A percentile compares a stretch with the other conserved stretches of the same genome.
Conservation (phyloP, 179 eudicot genomes). For the Actinidia polygama region DNA sequence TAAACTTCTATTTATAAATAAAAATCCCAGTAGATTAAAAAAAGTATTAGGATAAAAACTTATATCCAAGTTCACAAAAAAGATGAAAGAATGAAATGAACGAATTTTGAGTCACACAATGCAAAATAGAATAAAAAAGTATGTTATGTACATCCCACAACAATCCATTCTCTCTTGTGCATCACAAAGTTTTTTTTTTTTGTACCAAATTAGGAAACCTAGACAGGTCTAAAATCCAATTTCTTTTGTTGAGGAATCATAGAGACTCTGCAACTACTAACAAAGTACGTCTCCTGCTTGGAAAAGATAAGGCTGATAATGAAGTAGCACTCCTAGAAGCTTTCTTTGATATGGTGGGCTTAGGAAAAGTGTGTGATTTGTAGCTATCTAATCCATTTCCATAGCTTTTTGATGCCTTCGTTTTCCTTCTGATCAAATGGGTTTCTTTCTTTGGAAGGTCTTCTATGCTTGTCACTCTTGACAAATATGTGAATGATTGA, state of each 20-base stretch:
- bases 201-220: neutral
- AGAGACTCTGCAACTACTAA: slow-evolving; percentile 34
- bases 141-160: slow-evolving; percentile 2
- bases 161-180: neutral
- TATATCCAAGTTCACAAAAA: too few species aligned
- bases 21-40: neutral
- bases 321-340: slow-evolving; percentile 32
- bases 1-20: neutral
- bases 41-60: too few species aligned
- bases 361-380: slow-evolving; percentile 40
- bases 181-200: neutral
- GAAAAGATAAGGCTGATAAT: slow-evolving; percentile 31
- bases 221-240: neutral
- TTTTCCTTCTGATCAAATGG: slow-evolving; percentile 36
- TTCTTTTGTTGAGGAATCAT: slow-evolving; percentile 11
- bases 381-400: slow-evolving; percentile 45
- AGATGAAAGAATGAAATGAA: neutral
- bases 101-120: neutral
- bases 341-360: slow-evolving; percentile 52
- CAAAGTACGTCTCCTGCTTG: slow-evolving; percentile 37
- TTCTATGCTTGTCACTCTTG: slow-evolving; percentile 50
- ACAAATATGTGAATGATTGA: slow-evolving; percentile 45
- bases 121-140: too few species aligned
- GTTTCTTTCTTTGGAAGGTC: slow-evolving; percentile 55
- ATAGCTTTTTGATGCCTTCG: slow-evolving; percentile 52